phyloP scores from a whole-genome alignment of 2,329 filamentous ascomycete genomes.

The Karstenula rhodostoma region DNA sequence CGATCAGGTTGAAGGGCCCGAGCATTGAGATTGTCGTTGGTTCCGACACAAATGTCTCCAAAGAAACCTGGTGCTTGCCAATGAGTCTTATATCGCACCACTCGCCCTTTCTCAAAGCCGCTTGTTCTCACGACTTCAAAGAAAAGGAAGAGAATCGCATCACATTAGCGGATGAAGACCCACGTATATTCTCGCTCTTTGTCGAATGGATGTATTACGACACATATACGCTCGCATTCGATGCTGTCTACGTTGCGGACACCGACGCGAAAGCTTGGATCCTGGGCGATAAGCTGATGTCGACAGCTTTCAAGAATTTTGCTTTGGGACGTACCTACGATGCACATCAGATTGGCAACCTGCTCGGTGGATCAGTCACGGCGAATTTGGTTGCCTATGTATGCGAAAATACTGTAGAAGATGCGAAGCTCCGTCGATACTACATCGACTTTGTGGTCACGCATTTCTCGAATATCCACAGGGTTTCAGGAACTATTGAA shows the following conservation, averaged over 20 bases:
- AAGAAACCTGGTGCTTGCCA: slow-evolving; percentile 18
- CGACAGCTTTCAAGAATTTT: slow-evolving; percentile 19
- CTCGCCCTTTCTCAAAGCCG: slow-evolving; percentile 16
- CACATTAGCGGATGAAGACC: slow-evolving; percentile 12
- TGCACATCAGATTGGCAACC: not conserved
- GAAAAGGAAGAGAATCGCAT: slow-evolving; percentile 15
- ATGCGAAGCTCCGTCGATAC: slow-evolving; percentile 17
- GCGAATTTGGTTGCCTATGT: slow-evolving; percentile 10
- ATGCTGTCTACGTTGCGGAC: too few relatives aligned
- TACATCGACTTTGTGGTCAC: slow-evolving; percentile 15
- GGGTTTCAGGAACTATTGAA: slow-evolving; percentile 11
- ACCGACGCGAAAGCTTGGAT: slow-evolving; percentile 19
- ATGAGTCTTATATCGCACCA: slow-evolving; percentile 16
- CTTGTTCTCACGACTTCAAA: slow-evolving; percentile 13
- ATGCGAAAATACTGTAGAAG: slow-evolving; percentile 9
- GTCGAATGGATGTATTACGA: slow-evolving; percentile 23
- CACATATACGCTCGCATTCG: not conserved
- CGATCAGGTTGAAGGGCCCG: slow-evolving; percentile 7
- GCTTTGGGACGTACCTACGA: slow-evolving; percentile 18
- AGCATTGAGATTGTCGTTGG: slow-evolving; percentile 19
- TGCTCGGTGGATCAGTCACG: not conserved
- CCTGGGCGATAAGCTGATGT: slow-evolving; percentile 19
- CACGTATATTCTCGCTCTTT: slow-evolving; percentile 18
- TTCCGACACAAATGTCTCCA: not conserved
- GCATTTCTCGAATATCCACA: slow-evolving; percentile 10